Evolutionary conservation across 352 stramenopile species (phyloP), one percentile per base, ranked within the genome.

Genomic region (Globisporangium iwayamae): DNA sequence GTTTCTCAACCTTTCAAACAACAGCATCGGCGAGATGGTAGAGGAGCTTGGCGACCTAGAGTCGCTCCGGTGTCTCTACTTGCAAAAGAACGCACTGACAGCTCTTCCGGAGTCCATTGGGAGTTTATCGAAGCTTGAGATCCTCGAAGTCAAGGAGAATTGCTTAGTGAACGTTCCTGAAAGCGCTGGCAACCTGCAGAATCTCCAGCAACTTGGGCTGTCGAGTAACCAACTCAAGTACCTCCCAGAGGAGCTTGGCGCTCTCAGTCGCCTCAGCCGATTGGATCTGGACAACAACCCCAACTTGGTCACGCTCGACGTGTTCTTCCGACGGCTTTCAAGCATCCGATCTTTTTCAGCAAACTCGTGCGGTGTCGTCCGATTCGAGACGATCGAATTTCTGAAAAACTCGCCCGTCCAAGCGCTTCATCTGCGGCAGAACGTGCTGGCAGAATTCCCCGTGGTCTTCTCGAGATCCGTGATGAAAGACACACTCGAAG

Each of bases 1-100:
- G 9, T 43, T 72, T 7, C 56, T 90, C 18, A 72, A 90, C 52
- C 59, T 93, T 45, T 81, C 75, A 0, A 62, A 80, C 67, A 93
- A 93, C 52, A 41, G 56, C 11, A 67, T 93, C 28, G 0, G 32
- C 0, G 47, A 39, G 1, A 50, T 93, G n/a, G 69, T 60, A 1
- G 62, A 83, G 28, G 72, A 89, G 57, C 61, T 91, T 4, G 62
- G 72, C 1, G 71, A 76, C 3, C 56, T 90, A 2, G 18, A 55
- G 32, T 67, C 71, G 1, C 71, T 93, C 7, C 20, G 73, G 14
- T 60, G 67, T 52, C 39, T 90, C 22, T 43, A 64, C 16, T 56
- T 90, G 1, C 57, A 74, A n/a, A 65, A 84, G 53, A 92, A 92
- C 52, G 45, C 8, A 10, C 45, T 90, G 0, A 56, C 32, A 10